A percentile compares a stretch with the other conserved stretches of the same genome.
Evolutionary conservation across 345 rosid species (phyloP).

Genomic region (Dipteronia dyeriana): DNA sequence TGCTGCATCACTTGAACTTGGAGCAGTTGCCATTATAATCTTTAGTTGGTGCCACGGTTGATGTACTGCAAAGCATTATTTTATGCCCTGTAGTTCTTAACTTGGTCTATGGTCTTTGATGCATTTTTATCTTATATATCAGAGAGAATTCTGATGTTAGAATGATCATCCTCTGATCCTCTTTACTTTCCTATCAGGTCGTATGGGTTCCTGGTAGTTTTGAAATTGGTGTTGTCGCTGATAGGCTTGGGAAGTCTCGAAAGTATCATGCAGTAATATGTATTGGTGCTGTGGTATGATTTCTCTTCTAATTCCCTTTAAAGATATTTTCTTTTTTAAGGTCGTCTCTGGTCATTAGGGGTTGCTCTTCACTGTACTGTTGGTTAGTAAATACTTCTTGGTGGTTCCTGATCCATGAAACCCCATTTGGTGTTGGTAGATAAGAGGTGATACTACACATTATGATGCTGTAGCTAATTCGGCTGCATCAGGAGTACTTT

Average conservation of each 20-base stretch:
- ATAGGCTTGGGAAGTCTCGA: slow-evolving; percentile 73
- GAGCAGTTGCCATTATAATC: not conserved
- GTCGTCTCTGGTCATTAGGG: not conserved
- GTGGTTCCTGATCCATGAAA: slow-evolving; percentile 12
- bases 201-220: slow-evolving; percentile 98
- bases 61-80: not conserved
- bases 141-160: not conserved
- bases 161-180: not conserved
- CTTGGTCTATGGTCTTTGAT: not conserved
- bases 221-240: slow-evolving; percentile 76
- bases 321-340: not conserved
- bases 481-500: slow-evolving; percentile 94
- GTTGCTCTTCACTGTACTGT: not conserved
- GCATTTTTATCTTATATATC: not conserved
- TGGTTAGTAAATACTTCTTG: not conserved
- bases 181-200: slow-evolving; percentile 46
- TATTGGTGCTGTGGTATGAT: slow-evolving; percentile 96
- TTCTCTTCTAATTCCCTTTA: slow-evolving; percentile 12
- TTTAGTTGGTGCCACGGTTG: not conserved
- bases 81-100: not conserved
- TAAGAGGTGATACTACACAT: slow-evolving; percentile 95
- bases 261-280: slow-evolving; percentile 78
- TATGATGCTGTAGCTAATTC: slow-evolving; percentile 98
- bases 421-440: slow-evolving; percentile 40
- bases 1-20: slow-evolving; percentile 4